Evolutionary conservation across 768 basidiomycete genomes (phyloP).

Genomic region (Tricholoma saponaceum): DNA sequence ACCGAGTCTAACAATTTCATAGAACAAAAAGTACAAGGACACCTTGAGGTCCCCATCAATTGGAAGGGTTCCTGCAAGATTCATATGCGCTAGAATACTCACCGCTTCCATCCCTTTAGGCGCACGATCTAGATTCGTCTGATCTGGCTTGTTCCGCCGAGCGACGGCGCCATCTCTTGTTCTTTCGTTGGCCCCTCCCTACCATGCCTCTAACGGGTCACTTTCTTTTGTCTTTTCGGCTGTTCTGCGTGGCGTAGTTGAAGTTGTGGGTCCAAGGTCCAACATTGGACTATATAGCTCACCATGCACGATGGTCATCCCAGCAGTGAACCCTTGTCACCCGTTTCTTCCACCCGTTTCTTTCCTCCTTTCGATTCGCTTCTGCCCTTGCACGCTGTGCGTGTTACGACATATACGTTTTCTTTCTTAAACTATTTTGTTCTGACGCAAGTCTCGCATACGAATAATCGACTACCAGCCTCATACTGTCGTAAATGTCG

Average conservation of each 20-base stretch:
- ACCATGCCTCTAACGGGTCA: neutral
- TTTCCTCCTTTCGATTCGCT: slow-evolving; percentile 13
- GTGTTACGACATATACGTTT: slow-evolving; percentile 23
- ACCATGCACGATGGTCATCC: slow-evolving; percentile 1
- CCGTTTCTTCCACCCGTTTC: slow-evolving; percentile 10
- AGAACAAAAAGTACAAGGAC: slow-evolving; percentile 14
- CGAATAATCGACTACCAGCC: neutral
- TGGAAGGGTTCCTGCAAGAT: no score
- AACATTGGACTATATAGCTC: slow-evolving; percentile 17
- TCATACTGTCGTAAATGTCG: slow-evolving; percentile 14
- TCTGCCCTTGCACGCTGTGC: slow-evolving; percentile 28
- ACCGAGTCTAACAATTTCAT: no score
- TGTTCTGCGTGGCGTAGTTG: slow-evolving; percentile 9
- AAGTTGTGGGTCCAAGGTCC: slow-evolving; percentile 30
- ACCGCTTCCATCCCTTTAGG: neutral
- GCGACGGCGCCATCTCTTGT: slow-evolving; percentile 13
- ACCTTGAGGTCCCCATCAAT: no score
- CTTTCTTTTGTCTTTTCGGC: slow-evolving; percentile 19
- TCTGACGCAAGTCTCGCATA: slow-evolving; percentile 2
- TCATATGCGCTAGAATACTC: neutral
- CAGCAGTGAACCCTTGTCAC: slow-evolving; percentile 16
- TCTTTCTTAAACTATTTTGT: slow-evolving; percentile 4
- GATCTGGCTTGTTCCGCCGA: no score
- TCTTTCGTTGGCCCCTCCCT: slow-evolving; percentile 9
- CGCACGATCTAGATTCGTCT: neutral